phyloP scores from a whole-genome alignment of 345 rosid species.

The Lepidium aucheri region DNA sequence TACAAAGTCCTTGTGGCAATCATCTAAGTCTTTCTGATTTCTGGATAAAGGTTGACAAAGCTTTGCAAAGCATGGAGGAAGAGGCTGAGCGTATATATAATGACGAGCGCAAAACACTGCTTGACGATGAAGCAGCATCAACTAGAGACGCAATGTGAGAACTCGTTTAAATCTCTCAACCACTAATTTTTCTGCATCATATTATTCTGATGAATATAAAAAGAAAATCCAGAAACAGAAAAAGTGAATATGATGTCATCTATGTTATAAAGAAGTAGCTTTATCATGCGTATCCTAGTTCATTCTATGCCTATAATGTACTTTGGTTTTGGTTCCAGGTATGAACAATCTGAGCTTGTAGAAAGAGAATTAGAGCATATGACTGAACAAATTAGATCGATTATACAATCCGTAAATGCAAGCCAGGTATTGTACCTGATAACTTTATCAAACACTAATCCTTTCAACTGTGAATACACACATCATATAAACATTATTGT shows the following conservation, averaged over 20 bases:
- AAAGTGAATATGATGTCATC: background rate
- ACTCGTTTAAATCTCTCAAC: constrained; percentile 1
- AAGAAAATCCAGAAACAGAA: background rate
- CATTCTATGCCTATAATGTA: background rate
- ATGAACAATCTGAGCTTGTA: constrained; percentile 79
- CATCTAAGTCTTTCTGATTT: background rate
- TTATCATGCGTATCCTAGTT: background rate
- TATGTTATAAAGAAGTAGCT: background rate
- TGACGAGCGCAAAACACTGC: constrained; percentile 68
- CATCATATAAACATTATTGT: constrained; percentile 10
- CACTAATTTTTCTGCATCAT: background rate
- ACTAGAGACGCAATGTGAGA: constrained; percentile 97
- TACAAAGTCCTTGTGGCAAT: background rate
- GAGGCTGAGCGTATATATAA: constrained; percentile 92
- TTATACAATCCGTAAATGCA: constrained; percentile 72
- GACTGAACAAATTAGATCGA: constrained; percentile 85
- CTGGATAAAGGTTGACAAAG: constrained; percentile 65
- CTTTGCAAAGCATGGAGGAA: constrained; percentile 83
- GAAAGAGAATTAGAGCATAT: constrained; percentile 94
- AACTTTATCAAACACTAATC: background rate
- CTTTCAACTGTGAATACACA: background rate
- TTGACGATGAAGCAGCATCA: constrained; percentile 94
- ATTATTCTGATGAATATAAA: background rate
- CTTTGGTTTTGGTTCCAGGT: constrained; percentile 43
- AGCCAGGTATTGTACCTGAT: constrained; percentile 52